Evolutionary conservation across 352 stramenopile species (phyloP).

Genomic region (Pseudoperonospora humuli): DNA sequence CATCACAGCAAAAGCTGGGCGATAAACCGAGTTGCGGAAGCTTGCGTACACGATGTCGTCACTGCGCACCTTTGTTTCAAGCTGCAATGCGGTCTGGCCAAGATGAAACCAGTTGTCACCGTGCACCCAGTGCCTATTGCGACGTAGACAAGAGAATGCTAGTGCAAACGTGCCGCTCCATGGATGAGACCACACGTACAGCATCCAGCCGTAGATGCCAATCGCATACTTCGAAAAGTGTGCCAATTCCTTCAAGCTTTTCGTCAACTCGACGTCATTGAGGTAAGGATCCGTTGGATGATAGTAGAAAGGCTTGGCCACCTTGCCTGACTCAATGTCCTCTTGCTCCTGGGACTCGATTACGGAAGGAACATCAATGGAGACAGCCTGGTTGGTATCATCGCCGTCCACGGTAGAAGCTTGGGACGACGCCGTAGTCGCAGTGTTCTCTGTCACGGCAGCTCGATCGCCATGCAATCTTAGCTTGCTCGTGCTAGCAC

Average conservation of each 20-base stretch:
- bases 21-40: constrained; percentile 76
- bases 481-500: constrained; percentile 16
- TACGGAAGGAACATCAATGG: constrained; percentile 35
- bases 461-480: constrained; percentile 5
- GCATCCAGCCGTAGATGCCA: constrained; percentile 86
- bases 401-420: constrained; percentile 19
- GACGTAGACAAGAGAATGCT: constrained; percentile 70
- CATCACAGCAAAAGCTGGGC: constrained; percentile 72
- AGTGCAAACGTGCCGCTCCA: constrained; percentile 74
- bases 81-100: constrained; percentile 68
- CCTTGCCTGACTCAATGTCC: constrained; percentile 2
- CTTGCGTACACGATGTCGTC: constrained; percentile 79
- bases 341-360: constrained; percentile 10
- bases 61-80: constrained; percentile 52
- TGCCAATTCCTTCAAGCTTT: constrained; percentile 54
- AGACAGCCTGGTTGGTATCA: constrained; percentile 30
- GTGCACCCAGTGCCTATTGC: constrained; percentile 54
- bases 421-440: constrained; percentile 8
- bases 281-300: constrained; percentile 34
- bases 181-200: constrained; percentile 85
- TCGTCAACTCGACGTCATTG: constrained; percentile 38
- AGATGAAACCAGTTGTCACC: constrained; percentile 83
- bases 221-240: constrained; percentile 82
- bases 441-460: neutral
- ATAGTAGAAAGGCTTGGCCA: constrained; percentile 23